A percentile compares a stretch with the other conserved stretches of the same genome.
Evolutionary conservation across 306 rosid species (phyloP).

Genomic region (Cotoneaster glaucophyllus): DNA sequence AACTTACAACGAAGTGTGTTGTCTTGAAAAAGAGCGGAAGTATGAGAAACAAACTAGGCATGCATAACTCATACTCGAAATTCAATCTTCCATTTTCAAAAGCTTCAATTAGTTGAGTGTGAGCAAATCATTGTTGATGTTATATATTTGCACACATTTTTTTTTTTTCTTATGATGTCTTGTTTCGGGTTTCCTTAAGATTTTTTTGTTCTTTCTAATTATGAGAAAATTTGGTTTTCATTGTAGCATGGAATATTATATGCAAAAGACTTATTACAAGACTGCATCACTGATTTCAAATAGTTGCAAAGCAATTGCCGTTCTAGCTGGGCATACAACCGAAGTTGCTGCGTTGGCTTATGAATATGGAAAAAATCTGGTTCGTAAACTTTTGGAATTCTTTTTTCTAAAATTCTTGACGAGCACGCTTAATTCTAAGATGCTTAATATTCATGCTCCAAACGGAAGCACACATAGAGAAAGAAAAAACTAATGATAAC

Average conservation of each 20-base stretch:
- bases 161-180: background rate
- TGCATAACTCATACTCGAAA: background rate
- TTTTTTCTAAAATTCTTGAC: background rate
- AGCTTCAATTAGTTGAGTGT: background rate
- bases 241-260: slow-evolving; percentile 94
- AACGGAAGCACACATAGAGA: background rate
- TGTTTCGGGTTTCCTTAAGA: background rate
- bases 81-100: background rate
- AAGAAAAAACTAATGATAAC: background rate
- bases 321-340: slow-evolving; percentile 87
- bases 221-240: background rate
- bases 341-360: slow-evolving; percentile 80
- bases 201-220: background rate
- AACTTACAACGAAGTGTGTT: background rate
- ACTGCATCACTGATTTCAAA: slow-evolving; percentile 91
- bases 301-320: slow-evolving; percentile 94
- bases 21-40: background rate
- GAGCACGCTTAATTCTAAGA: slow-evolving; percentile 4
- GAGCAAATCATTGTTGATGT: background rate
- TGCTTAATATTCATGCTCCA: background rate
- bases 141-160: background rate
- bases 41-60: background rate
- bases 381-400: slow-evolving; percentile 39
- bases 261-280: slow-evolving; percentile 87
- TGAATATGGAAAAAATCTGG: slow-evolving; percentile 96